These are phyloP conservation scores for Mycena latifolia DNA, from an alignment of 768 basidiomycete species.

Conservation along the genomic window DNA sequence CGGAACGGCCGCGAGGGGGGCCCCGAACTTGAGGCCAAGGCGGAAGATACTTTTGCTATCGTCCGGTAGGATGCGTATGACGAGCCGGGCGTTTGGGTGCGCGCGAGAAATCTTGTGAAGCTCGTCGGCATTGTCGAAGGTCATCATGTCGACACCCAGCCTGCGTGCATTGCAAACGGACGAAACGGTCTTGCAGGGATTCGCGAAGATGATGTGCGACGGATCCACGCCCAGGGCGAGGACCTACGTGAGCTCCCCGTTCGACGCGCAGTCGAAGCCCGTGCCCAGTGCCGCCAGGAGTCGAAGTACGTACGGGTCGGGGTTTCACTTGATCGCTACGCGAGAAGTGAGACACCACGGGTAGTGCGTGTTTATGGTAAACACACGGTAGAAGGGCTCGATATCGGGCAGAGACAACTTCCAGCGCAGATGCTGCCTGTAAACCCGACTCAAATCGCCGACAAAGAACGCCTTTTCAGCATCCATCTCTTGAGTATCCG, in stretches of 20 bases:
- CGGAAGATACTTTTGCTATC: slow-evolving; percentile 60
- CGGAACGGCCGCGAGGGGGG: slow-evolving; percentile 84
- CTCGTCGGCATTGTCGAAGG: slow-evolving; percentile 98
- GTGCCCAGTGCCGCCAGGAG: slow-evolving; percentile 90
- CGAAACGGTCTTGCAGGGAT: slow-evolving; percentile 97
- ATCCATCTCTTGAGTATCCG: slow-evolving; percentile 33
- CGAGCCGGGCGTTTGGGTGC: slow-evolving; percentile 90
- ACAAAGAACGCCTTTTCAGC: too few relatives aligned
- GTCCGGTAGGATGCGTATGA: slow-evolving; percentile 95
- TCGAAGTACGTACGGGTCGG: slow-evolving; percentile 95
- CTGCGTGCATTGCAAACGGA: slow-evolving; percentile 91
- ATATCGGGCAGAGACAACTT: too few relatives aligned
- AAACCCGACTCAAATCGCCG: too few relatives aligned
- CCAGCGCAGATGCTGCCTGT: too few relatives aligned
- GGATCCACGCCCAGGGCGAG: slow-evolving; percentile 83
- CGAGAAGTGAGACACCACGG: slow-evolving; percentile 44
- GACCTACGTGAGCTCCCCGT: slow-evolving; percentile 91
- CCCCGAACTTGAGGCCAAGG: slow-evolving; percentile 58
- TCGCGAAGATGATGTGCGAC: slow-evolving; percentile 93
- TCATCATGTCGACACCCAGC: slow-evolving; percentile 95
- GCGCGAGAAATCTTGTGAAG: slow-evolving; percentile 89
- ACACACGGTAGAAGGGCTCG: too few relatives aligned
- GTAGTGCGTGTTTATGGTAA: too few relatives aligned
- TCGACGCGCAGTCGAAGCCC: slow-evolving; percentile 98
- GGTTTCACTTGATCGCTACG: slow-evolving; percentile 97